Percentiles rank a stretch among this genome's conserved stretches.
Conservation (phyloP, 208 protist species). For the Trypanosoma melophagium region DNA sequence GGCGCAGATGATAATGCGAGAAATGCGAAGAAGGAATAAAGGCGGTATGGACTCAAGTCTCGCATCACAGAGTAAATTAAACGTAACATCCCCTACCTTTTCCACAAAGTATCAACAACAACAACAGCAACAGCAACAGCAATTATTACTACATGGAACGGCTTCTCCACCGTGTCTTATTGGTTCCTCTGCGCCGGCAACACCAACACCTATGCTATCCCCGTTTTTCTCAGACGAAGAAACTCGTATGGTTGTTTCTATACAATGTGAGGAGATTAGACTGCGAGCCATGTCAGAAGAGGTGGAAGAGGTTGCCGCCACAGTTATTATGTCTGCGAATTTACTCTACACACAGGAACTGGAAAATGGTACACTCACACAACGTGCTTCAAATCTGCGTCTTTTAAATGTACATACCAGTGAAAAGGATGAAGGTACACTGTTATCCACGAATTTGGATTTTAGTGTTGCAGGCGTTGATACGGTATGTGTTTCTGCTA, state of each 20-base stretch:
- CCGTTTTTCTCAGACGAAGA: slow-evolving; percentile 13
- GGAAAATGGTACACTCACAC: slow-evolving; percentile 42
- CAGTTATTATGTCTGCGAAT: slow-evolving; percentile 44
- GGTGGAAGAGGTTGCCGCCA: slow-evolving; percentile 45
- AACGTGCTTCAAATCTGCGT: slow-evolving; percentile 43
- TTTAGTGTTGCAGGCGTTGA: slow-evolving; percentile 62
- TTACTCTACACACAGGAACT: slow-evolving; percentile 44
- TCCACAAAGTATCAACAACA: slow-evolving; percentile 2
- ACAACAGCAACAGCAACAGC: background rate
- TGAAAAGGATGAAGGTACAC: slow-evolving; percentile 51
- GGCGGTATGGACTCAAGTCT: slow-evolving; percentile 14
- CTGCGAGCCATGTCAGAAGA: slow-evolving; percentile 72
- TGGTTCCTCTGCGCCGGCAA: background rate
- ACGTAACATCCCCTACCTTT: slow-evolving; percentile 5
- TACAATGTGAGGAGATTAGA: slow-evolving; percentile 41
- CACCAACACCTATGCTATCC: background rate
- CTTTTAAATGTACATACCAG: slow-evolving; percentile 57
- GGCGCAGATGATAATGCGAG: background rate
- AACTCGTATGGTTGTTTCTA: slow-evolving; percentile 34
- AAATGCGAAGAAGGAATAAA: slow-evolving; percentile 7
- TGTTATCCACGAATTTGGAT: slow-evolving; percentile 62
- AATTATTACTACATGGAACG: background rate
- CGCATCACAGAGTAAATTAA: slow-evolving; percentile 8
- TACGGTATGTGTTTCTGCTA: slow-evolving; percentile 48
- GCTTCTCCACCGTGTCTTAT: background rate